A percentile compares a stretch with the other conserved stretches of the same genome.
Evolutionary conservation across 176 grass and related monocot genomes (phyloP).

Genomic region (Stipa capillata): DNA sequence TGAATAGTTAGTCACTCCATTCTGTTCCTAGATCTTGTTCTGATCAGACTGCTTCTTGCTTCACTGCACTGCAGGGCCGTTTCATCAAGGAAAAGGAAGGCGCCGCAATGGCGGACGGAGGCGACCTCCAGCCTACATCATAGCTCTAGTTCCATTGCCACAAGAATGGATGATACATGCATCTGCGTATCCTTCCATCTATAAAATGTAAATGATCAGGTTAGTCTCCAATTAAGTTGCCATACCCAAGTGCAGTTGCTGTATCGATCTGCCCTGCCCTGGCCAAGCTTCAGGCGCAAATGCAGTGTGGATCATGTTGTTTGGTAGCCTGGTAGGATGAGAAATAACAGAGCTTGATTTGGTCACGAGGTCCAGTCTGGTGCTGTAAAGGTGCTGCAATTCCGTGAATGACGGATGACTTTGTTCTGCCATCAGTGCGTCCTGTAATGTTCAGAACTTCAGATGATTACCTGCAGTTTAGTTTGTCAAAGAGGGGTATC

Average conservation of each 20-base stretch:
- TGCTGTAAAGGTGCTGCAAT: background rate
- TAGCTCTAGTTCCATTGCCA: background rate
- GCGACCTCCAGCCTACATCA: slow-evolving; percentile 4
- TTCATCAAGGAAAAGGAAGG: slow-evolving; percentile 33
- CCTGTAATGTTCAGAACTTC: background rate
- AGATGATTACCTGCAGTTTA: background rate
- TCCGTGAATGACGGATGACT: too few species aligned
- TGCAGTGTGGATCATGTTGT: too few species aligned
- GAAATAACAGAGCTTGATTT: background rate
- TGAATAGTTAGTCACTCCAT: background rate
- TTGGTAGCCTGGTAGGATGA: background rate
- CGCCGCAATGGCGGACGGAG: background rate
- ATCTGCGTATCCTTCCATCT: background rate
- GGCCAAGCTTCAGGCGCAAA: background rate
- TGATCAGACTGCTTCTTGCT: background rate
- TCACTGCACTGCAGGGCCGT: slow-evolving; percentile 24
- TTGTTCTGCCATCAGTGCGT: too few species aligned
- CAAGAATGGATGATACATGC: background rate
- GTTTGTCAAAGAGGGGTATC: background rate
- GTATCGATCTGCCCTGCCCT: background rate
- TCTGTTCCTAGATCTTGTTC: background rate
- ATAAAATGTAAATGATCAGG: slow-evolving; percentile 10
- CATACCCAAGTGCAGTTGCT: background rate
- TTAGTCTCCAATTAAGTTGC: background rate
- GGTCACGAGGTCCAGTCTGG: background rate